A percentile compares a stretch with the other conserved stretches of the same genome.
These are phyloP conservation scores for Dactylis glomerata DNA, from an alignment of 176 grass and related monocot species.

Conservation along the genomic window DNA sequence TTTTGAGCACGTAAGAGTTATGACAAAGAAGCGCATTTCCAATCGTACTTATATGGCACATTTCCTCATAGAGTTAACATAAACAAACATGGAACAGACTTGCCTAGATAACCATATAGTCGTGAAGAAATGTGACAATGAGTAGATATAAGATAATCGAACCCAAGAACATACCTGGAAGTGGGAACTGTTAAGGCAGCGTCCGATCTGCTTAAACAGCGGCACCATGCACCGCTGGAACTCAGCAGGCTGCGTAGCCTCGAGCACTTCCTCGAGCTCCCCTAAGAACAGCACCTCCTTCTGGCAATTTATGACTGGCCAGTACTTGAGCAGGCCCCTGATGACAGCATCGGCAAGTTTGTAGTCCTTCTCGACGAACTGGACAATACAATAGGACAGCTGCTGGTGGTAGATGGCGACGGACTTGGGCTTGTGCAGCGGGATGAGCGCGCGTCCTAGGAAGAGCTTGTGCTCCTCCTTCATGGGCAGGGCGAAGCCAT, in stretches of 20 bases:
- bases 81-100: not conserved
- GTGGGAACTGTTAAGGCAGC: conserved; percentile 84
- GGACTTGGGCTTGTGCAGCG: conserved; percentile 83
- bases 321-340: conserved; percentile 82
- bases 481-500: conserved; percentile 87
- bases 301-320: conserved; percentile 92
- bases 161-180: conserved; percentile 60
- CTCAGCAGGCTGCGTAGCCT: conserved; percentile 71
- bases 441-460: conserved; percentile 67
- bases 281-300: conserved; percentile 86
- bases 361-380: conserved; percentile 94
- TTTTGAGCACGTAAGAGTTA: not conserved
- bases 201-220: conserved; percentile 83
- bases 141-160: not conserved
- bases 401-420: conserved; percentile 81
- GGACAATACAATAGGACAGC: conserved; percentile 79
- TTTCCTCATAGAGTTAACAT: conserved; percentile 13
- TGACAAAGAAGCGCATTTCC: not conserved
- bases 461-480: conserved; percentile 96
- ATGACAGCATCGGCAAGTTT: conserved; percentile 77
- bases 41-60: not conserved
- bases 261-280: conserved; percentile 84
- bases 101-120: not conserved
- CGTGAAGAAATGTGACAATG: not conserved
- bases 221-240: conserved; percentile 90